Conservation (phyloP, 208 protist species). For the Acanthamoeba lenticulata region DNA sequence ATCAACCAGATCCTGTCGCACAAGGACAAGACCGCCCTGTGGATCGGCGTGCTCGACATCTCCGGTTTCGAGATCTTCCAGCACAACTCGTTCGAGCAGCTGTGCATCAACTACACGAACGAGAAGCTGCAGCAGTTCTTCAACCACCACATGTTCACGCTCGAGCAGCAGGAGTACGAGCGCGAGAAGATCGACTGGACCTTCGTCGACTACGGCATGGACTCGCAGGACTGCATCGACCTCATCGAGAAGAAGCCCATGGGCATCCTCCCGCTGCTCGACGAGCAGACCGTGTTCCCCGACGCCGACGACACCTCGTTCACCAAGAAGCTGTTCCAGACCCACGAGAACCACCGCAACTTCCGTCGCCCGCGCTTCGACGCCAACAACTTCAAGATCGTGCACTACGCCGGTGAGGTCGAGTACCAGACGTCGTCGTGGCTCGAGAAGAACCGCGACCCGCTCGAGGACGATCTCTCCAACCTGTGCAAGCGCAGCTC, state of each 20-base stretch:
- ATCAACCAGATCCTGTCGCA: conserved; percentile 84
- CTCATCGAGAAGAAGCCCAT: conserved; percentile 78
- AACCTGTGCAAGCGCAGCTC: conserved; percentile 75
- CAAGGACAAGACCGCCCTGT: conserved; percentile 25
- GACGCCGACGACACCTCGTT: conserved; percentile 79
- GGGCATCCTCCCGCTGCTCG: conserved; percentile 82
- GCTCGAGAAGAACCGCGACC: conserved; percentile 87
- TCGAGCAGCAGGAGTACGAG: conserved; percentile 86
- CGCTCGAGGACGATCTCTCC: conserved; percentile 85
- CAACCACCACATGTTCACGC: conserved; percentile 89
- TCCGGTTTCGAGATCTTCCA: conserved; percentile 94
- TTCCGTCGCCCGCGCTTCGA: conserved; percentile 69
- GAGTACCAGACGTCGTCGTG: conserved; percentile 52
- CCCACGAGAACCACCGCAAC: conserved; percentile 74
- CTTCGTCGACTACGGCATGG: conserved; percentile 84
- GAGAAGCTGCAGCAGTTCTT: conserved; percentile 89
- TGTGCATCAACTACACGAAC: conserved; percentile 90
- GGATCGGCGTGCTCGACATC: conserved; percentile 90
- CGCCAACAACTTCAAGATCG: conserved; percentile 80
- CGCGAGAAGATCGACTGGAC: conserved; percentile 85
- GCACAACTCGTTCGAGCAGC: conserved; percentile 88
- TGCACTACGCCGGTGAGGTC: conserved; percentile 88
- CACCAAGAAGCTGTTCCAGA: conserved; percentile 79
- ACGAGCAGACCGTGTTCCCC: conserved; percentile 85
- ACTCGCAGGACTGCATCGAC: conserved; percentile 81